Percentiles rank a stretch among this genome's conserved stretches.
Conservation (phyloP, 148 eudicot genomes). For the Amaranthus cruentus region DNA sequence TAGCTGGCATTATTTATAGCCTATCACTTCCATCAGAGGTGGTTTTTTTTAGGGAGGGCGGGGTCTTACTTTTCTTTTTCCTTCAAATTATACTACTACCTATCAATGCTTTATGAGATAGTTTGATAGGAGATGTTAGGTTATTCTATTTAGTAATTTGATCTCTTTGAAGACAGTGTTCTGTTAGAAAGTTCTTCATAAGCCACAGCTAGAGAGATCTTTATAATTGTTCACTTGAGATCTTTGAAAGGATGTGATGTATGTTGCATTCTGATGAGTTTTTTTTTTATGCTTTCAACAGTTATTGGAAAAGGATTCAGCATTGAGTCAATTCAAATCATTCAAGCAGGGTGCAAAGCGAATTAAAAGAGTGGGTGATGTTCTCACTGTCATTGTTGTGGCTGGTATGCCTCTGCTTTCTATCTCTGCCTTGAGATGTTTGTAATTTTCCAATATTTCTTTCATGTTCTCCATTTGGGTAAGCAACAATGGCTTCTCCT, state of each 20-base stretch:
- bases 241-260: neutral
- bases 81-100: neutral
- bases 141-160: neutral
- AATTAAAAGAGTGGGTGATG: conserved; percentile 66
- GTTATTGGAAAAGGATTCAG: conserved; percentile 80
- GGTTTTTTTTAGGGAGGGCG: too few relatives aligned
- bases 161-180: conserved; percentile 8
- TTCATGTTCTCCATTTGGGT: neutral
- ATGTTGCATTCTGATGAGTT: conserved; percentile 11
- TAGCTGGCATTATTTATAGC: too few relatives aligned
- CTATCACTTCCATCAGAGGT: too few relatives aligned
- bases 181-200: too few relatives aligned
- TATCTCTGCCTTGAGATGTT: conserved; percentile 1
- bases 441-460: neutral
- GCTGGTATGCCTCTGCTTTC: conserved; percentile 56
- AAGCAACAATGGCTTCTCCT: neutral
- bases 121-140: neutral
- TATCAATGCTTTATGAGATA: neutral
- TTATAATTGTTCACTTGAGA: neutral
- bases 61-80: neutral
- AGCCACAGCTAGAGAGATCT: neutral
- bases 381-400: conserved; percentile 69
- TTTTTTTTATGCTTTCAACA: conserved; percentile 32
- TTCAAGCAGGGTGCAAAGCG: conserved; percentile 50
- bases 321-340: conserved; percentile 76